phyloP scores from a whole-genome alignment of 1,284 basidiomycete species.

The Cryptococcus amylolentus region DNA sequence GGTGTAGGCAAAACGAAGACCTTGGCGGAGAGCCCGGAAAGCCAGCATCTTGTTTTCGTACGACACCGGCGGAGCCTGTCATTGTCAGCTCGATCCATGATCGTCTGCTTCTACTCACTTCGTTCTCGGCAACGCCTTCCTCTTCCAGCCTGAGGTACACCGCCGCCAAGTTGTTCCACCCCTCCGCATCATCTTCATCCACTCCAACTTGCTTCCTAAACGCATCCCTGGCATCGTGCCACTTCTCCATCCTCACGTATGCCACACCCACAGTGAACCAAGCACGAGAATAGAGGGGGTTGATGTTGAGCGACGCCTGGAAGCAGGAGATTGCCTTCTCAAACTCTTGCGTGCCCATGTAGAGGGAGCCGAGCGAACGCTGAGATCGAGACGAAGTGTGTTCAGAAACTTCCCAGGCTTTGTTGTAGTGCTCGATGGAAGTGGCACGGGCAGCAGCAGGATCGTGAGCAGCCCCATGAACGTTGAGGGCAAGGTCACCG shows the following conservation, averaged over 20 bases:
- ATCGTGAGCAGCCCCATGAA: slow-evolving; percentile 29
- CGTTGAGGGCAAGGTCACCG: slow-evolving; percentile 77
- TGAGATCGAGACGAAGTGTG: slow-evolving; percentile 81
- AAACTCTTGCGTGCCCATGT: slow-evolving; percentile 69
- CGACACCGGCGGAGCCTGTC: slow-evolving; percentile 28
- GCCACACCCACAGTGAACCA: slow-evolving; percentile 98
- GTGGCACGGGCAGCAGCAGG: slow-evolving; percentile 34
- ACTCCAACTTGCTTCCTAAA: slow-evolving; percentile 83
- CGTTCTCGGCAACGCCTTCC: slow-evolving; percentile 28
- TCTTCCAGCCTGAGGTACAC: slow-evolving; percentile 81
- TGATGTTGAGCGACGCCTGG: slow-evolving; percentile 73
- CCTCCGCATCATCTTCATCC: slow-evolving; percentile 95
- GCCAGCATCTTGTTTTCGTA: slow-evolving; percentile 74
- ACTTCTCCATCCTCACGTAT: slow-evolving; percentile 71
- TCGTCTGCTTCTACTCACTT: slow-evolving; percentile 16
- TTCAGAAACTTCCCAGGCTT: slow-evolving; percentile 78
- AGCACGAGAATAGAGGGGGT: slow-evolving; percentile 77
- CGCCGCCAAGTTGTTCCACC: slow-evolving; percentile 96
- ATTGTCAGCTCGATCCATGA: neutral
- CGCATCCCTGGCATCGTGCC: slow-evolving; percentile 76
- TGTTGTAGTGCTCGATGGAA: slow-evolving; percentile 70
- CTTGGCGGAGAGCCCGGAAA: slow-evolving; percentile 89
- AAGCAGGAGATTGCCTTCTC: slow-evolving; percentile 65
- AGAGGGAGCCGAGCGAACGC: slow-evolving; percentile 80
- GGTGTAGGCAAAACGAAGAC: slow-evolving; percentile 76